Base-by-base conservation (phyloP, 345 rosid species). In the Salix udensis region DNA sequence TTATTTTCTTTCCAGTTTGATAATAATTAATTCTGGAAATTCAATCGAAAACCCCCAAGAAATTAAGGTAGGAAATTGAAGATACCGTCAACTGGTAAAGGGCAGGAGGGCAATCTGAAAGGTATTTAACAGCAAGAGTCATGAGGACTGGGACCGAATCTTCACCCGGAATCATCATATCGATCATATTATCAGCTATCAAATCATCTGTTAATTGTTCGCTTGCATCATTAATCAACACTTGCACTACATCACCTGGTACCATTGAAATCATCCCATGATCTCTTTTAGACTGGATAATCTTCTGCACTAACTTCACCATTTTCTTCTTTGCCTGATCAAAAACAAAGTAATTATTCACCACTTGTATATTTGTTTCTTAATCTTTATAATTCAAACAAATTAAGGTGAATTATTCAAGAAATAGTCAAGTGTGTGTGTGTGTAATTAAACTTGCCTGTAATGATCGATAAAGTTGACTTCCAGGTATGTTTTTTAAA, bases 111-210 rank as follows among this genome's bases (percentile, higher is more conserved):
- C 82, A 90, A 79, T 92, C 94, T 0, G 99, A 91, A 48, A 94
- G 95, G 84, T 87, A 96, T 77, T 92, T 92, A 6, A 91, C 77
- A 50, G 99, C 95, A 0, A 96, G 94, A 61, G 99, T 92, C 80
- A 94, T 91, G 42, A 96, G 97, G 75, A 96, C 82, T 0, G 99
- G 99, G 23, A 96, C 99, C 4, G 99, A 96, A 83, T 94, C 99
- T 68, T 96, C 98, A 21, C 99, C 99, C 0, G 99, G 99, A 21
- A 96, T 96, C 97, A 96, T 96, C 98, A 96, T 94, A 69, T 96
- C 99, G 65, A 96, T 89, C 88, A 96, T 84, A 79, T 96, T 96
- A 76, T 84, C 91, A 12, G 98, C 99, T 19, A 96, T 91, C 58
- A 91, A 78, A 78, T 89, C 92, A 64, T 91, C 89, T 15, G 92